Percentiles rank a stretch among this genome's conserved stretches.
These are phyloP conservation scores for Entamoeba invadens DNA, from an alignment of 208 protist genomes.

Conservation along the genomic window DNA sequence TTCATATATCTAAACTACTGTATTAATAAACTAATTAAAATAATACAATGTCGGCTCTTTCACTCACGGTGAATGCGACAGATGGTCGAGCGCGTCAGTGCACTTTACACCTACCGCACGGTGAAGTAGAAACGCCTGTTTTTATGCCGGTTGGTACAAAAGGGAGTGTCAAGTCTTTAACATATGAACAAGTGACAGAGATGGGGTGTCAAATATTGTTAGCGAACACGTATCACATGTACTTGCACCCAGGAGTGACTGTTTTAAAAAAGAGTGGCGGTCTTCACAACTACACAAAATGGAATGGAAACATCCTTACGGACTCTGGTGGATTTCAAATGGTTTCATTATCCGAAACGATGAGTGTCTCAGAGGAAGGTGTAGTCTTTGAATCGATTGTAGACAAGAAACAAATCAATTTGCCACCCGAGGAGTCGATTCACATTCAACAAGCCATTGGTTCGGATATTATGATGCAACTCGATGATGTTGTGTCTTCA, in stretches of 20 bases:
- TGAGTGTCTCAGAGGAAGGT: conserved; percentile 59
- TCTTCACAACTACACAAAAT: conserved; percentile 31
- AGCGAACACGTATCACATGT: conserved; percentile 40
- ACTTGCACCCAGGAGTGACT: conserved; percentile 25
- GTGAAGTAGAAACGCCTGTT: conserved; percentile 27
- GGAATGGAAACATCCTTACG: conserved; percentile 27
- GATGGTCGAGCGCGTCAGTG: not conserved
- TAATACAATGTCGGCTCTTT: not conserved
- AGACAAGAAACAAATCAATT: conserved; percentile 68
- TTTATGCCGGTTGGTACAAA: conserved; percentile 43
- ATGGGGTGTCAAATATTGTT: conserved; percentile 33
- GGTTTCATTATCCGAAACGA: conserved; percentile 38
- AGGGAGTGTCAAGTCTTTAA: conserved; percentile 36
- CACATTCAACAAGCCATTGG: conserved; percentile 90
- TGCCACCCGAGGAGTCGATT: conserved; percentile 89
- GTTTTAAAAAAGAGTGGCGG: conserved; percentile 30
- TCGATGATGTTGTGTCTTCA: conserved; percentile 83
- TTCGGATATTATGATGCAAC: conserved; percentile 95
- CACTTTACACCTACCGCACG: conserved; percentile 20
- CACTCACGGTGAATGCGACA: not conserved
- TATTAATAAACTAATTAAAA: too few relatives aligned
- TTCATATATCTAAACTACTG: too few relatives aligned
- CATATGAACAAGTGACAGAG: conserved; percentile 27
- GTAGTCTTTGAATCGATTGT: conserved; percentile 90
- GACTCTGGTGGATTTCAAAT: conserved; percentile 47